phyloP scores from a whole-genome alignment of 345 rosid genomes.

The Orychophragmus violaceus region DNA sequence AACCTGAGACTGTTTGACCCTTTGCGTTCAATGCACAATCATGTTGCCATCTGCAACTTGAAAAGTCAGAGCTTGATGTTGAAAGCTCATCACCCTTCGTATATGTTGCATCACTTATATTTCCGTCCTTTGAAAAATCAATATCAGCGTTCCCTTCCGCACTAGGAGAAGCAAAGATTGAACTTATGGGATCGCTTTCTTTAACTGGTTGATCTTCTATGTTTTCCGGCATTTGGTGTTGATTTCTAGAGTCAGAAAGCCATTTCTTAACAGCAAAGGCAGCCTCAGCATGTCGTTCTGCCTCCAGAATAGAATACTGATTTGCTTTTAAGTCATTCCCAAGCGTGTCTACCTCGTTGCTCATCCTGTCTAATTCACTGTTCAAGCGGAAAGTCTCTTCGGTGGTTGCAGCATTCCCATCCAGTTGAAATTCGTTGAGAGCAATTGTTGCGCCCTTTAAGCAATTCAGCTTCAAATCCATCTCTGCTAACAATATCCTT shows the following conservation, averaged over 20 bases:
- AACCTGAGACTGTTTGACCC: conserved; percentile 22
- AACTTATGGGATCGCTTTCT: conserved; percentile 35
- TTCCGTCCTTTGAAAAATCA: conserved; percentile 31
- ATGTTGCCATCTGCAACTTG: conserved; percentile 31
- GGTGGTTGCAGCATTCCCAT: conserved; percentile 30
- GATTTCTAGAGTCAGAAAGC: conserved; percentile 47
- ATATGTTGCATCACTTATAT: conserved; percentile 36
- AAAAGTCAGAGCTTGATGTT: conserved; percentile 46
- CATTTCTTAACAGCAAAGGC: conserved; percentile 45
- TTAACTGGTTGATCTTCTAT: conserved; percentile 39
- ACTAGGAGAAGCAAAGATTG: conserved; percentile 32
- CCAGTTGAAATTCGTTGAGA: conserved; percentile 46
- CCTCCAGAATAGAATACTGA: conserved; percentile 37
- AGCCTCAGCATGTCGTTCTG: conserved; percentile 44
- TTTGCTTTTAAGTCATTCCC: conserved; percentile 33
- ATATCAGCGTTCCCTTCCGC: conserved; percentile 22
- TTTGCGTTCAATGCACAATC: conserved; percentile 16
- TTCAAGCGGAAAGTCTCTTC: conserved; percentile 35
- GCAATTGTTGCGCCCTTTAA: conserved; percentile 65
- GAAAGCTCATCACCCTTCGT: conserved; percentile 46
- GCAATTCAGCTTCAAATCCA: conserved; percentile 68
- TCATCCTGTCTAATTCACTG: conserved; percentile 40
- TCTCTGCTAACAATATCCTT: conserved; percentile 54
- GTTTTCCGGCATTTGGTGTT: conserved; percentile 33
- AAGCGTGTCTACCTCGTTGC: conserved; percentile 32